phyloP scores from a whole-genome alignment of 306 rosid species.

The Hippophae gyantsensis region DNA sequence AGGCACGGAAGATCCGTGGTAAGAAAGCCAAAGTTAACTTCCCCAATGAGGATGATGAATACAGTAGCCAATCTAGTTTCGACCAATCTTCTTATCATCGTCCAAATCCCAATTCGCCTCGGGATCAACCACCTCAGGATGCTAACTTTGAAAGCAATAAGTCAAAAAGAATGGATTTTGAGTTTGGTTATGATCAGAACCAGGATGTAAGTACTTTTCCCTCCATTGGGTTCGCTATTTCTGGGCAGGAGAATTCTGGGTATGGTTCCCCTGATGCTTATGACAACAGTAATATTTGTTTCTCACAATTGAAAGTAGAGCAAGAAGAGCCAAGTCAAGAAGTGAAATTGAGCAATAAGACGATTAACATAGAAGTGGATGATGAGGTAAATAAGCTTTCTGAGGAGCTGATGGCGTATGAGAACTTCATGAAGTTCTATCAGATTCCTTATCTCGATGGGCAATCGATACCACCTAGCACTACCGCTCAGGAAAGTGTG shows the following conservation, averaged over 20 bases:
- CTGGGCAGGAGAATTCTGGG: slow-evolving; percentile 34
- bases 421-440: slow-evolving; percentile 71
- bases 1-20: slow-evolving; percentile 83
- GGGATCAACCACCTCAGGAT: slow-evolving; percentile 9
- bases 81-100: slow-evolving; percentile 5
- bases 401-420: slow-evolving; percentile 77
- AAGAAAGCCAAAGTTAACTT: slow-evolving; percentile 87
- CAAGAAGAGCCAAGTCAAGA: slow-evolving; percentile 10
- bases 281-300: slow-evolving; percentile 3
- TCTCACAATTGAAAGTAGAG: slow-evolving; percentile 3
- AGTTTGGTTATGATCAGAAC: slow-evolving; percentile 49
- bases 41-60: slow-evolving; percentile 53
- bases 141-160: background rate
- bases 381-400: slow-evolving; percentile 57
- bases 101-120: slow-evolving; percentile 11
- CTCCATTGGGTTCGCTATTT: slow-evolving; percentile 13
- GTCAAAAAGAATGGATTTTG: slow-evolving; percentile 28
- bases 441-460: slow-evolving; percentile 81
- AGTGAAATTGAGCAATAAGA: slow-evolving; percentile 5
- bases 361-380: slow-evolving; percentile 12
- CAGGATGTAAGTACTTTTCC: slow-evolving; percentile 20
- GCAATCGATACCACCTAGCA: slow-evolving; percentile 33
- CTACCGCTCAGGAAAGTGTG: slow-evolving; percentile 37
- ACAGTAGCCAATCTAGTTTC: slow-evolving; percentile 17
- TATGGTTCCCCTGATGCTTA: slow-evolving; percentile 30